Base-by-base conservation (phyloP, 2,329 filamentous ascomycete species). In the Aspergillus quadrilineatus region DNA sequence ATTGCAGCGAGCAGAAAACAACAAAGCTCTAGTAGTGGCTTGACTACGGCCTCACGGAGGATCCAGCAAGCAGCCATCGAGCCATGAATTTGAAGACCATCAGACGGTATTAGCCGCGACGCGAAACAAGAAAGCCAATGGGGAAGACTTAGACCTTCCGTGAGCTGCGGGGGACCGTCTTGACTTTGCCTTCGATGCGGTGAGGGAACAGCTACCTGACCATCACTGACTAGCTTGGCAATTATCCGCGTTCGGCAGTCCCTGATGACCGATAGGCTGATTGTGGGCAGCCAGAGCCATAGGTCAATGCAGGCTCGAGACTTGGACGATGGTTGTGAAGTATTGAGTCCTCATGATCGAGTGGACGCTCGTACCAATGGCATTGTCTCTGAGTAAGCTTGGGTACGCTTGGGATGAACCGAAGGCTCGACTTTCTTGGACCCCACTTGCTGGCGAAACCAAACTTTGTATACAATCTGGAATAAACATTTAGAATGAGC, bases 171-270 rank as follows among this genome's bases (percentile, higher is more conserved):
- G 43, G 43, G 54, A 42, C 28, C 36, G 43, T 52, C 50, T 52
- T 0, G 29, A 47, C 29, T 45, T 61, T 51, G 62, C 68, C 67
- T 60, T 64, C 60, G 68, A 65, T 69, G 66, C 65, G 65, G 68
- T 68, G 65, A 65, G 64, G 17, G 64, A 64, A 66, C 59, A 58
- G 53, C 44, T 42, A 48, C 47, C 32, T 51, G n/a, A 39, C 41
- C 42, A 43, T 29, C 41, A 29, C 28, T 36, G 17, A 28, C 22
- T 37, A 15, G 37, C 29, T 44, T 32, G 48, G 26, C 15, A 29
- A 7, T 6, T 55, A 57, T 50, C 57, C 62, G 59, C 60, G 56
- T 50, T 57, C 43, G 52, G 42, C 29, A 28, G 7, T 36, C 29
- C 17, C n/a, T 26, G 10, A 36, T 17, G 12, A n/a, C 32, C 8